Conservation (phyloP, 352 stramenopile species). For the Peronospora farinosa region DNA sequence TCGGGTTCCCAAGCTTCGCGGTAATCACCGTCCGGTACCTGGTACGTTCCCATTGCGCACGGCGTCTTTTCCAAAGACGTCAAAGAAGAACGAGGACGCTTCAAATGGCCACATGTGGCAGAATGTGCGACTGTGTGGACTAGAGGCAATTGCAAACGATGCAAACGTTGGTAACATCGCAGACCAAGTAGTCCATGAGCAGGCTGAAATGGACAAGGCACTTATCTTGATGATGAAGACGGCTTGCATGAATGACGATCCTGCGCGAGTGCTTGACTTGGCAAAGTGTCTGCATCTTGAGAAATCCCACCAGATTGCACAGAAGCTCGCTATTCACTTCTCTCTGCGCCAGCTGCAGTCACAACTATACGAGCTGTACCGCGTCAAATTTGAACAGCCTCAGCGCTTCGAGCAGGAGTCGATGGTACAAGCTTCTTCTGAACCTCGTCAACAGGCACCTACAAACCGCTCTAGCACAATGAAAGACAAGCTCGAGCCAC, state of each 20-base stretch:
- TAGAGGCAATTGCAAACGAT: slow-evolving; percentile 33
- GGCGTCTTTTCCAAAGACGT: slow-evolving; percentile 53
- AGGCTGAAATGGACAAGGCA: slow-evolving; percentile 79
- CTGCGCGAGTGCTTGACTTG: slow-evolving; percentile 62
- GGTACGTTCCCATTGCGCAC: slow-evolving; percentile 49
- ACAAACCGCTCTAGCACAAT: slow-evolving; percentile 14
- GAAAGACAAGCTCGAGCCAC: slow-evolving; percentile 7
- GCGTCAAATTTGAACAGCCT: slow-evolving; percentile 45
- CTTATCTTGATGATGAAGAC: slow-evolving; percentile 83
- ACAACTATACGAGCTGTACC: slow-evolving; percentile 70
- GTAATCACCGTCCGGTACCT: slow-evolving; percentile 73
- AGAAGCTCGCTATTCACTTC: slow-evolving; percentile 80
- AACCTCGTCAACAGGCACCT: slow-evolving; percentile 7
- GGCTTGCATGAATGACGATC: slow-evolving; percentile 60
- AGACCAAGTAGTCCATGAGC: slow-evolving; percentile 45
- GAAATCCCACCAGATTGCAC: slow-evolving; percentile 78
- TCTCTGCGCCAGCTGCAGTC: slow-evolving; percentile 62
- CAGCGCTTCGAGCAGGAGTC: slow-evolving; percentile 17
- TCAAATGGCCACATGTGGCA: slow-evolving; percentile 64
- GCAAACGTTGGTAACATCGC: slow-evolving; percentile 16
- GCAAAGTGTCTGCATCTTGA: slow-evolving; percentile 77
- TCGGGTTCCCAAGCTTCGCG: slow-evolving; percentile 41
- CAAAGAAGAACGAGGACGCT: slow-evolving; percentile 22
- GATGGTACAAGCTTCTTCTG: slow-evolving; percentile 8
- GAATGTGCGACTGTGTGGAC: slow-evolving; percentile 42